Conservation (phyloP, 108 stramenopile genomes). For the Skeletonema costatum region DNA sequence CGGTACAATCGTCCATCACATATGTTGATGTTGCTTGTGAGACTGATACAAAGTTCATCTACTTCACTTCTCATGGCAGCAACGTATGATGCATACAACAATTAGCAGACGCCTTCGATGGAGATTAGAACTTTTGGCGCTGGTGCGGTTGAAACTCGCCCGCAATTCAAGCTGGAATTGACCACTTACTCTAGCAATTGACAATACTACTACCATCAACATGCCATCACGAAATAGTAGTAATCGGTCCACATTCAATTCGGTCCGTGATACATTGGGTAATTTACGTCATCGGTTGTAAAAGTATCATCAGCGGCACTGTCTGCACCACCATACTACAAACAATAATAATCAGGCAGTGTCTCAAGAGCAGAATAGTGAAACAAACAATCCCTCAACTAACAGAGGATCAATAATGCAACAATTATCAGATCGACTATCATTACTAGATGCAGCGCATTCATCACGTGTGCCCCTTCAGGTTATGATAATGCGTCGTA, state of each 20-base stretch:
- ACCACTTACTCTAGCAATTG: not conserved
- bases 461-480: slow-evolving; percentile 57
- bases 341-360: not conserved
- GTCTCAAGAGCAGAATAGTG: not conserved
- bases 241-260: slow-evolving; percentile 59
- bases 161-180: slow-evolving; percentile 11
- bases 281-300: slow-evolving; percentile 50
- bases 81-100: too few species aligned
- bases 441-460: slow-evolving; percentile 59
- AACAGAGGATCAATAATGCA: slow-evolving; percentile 16
- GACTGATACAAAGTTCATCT: too few species aligned
- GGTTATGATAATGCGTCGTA: slow-evolving; percentile 37
- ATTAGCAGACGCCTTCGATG: too few species aligned
- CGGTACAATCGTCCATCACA: too few species aligned
- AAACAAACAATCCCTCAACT: not conserved
- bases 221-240: not conserved
- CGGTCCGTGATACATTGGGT: slow-evolving; percentile 52
- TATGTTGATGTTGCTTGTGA: too few species aligned
- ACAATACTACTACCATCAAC: not conserved
- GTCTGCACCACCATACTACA: not conserved
- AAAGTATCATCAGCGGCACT: not conserved
- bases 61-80: too few species aligned
- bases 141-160: not conserved
- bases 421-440: slow-evolving; percentile 54
- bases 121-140: too few species aligned